Conservation (phyloP, 2,329 filamentous ascomycete genomes). For the Scopulariopsis brevicaulis region DNA sequence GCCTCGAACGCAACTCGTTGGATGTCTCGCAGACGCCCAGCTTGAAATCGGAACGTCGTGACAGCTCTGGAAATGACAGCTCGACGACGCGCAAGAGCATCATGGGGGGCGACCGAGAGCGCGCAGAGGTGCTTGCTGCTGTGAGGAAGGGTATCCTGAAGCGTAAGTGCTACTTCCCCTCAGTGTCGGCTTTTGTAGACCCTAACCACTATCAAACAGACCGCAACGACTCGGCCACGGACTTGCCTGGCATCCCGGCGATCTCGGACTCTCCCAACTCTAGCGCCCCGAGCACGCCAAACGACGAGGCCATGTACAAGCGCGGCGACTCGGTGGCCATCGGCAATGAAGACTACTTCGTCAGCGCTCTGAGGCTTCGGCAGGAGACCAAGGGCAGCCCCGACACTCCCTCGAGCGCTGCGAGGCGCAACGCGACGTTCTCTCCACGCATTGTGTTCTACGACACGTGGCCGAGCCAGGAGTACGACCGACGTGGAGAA, state of each 20-base stretch:
- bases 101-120: conserved; percentile 77
- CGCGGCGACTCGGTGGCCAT: conserved; percentile 61
- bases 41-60: conserved; percentile 34
- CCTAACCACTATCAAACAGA: conserved; percentile 1
- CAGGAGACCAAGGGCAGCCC: conserved; percentile 73
- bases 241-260: conserved; percentile 49
- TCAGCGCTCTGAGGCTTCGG: conserved; percentile 60
- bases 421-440: conserved; percentile 60
- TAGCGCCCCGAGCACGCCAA: conserved; percentile 79
- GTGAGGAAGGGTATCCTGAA: conserved; percentile 96
- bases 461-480: conserved; percentile 90
- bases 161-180: conserved; percentile 37
- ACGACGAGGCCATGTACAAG: conserved; percentile 54
- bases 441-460: conserved; percentile 90
- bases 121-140: conserved; percentile 81
- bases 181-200: neutral
- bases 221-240: neutral
- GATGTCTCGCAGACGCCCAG: conserved; percentile 46
- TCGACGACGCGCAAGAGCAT: conserved; percentile 72
- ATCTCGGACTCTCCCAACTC: conserved; percentile 71
- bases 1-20: conserved; percentile 70
- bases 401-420: conserved; percentile 58
- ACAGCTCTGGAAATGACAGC: conserved; percentile 47
- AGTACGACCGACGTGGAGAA: conserved; percentile 93
- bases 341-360: conserved; percentile 83